These are phyloP conservation scores for Beauveria pseudobassiana DNA, from an alignment of 2,329 filamentous ascomycete genomes.

Conservation along the genomic window DNA sequence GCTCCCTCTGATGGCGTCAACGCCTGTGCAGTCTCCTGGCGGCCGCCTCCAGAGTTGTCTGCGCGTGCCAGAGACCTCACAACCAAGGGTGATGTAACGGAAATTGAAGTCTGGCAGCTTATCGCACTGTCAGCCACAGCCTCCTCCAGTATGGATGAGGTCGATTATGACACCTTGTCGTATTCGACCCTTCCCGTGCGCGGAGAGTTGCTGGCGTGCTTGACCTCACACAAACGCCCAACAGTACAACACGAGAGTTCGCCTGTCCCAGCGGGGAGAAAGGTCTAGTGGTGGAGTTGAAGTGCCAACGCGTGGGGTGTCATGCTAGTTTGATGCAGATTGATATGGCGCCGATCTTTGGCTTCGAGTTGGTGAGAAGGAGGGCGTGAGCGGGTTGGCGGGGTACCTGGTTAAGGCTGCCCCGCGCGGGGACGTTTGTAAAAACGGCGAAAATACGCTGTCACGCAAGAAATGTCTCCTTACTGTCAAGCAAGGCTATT, in stretches of 20 bases:
- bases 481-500: neutral
- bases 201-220: slow-evolving; percentile 9
- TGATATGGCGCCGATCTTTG: slow-evolving; percentile 6
- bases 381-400: neutral
- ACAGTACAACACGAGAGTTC: neutral
- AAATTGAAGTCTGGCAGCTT: slow-evolving; percentile 6
- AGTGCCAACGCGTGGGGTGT: slow-evolving; percentile 9
- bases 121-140: slow-evolving; percentile 1
- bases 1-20: neutral
- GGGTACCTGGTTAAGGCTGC: neutral
- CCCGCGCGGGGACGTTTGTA: too few relatives aligned
- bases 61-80: neutral
- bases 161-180: slow-evolving; percentile 7
- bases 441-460: neutral
- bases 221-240: neutral
- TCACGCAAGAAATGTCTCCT: neutral
- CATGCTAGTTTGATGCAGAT: slow-evolving; percentile 8
- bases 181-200: slow-evolving; percentile 8
- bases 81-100: slow-evolving; percentile 6
- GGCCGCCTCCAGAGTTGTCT: neutral
- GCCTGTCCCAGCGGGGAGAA: neutral
- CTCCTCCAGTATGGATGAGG: neutral
- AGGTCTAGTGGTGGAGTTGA: slow-evolving; percentile 6
- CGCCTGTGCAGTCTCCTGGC: neutral
- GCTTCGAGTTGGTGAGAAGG: slow-evolving; percentile 5